Evolutionary conservation across 2,329 filamentous ascomycete genomes (phyloP), one percentile per base, ranked within the genome.

Genomic region (Drechslerella coelobrocha): DNA sequence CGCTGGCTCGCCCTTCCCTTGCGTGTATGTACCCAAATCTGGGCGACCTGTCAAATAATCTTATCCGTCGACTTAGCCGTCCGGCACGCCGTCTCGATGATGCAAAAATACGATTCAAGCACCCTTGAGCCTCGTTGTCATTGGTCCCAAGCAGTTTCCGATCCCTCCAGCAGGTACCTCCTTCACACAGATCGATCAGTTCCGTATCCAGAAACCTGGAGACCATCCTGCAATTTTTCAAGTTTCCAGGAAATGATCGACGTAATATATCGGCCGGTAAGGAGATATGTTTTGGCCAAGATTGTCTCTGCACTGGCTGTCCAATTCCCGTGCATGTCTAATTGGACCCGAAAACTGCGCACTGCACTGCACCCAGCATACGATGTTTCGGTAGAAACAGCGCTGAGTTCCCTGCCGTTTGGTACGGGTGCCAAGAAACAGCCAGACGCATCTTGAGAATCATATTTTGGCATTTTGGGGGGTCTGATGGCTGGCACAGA

Each of bases 51-150:
- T 69, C 65, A 69, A 62, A 69, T 41, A 59, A 68, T 53, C 65
- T 69, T 69, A 69, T 61, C 65, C 65, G 65, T 62, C 52, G 47
- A 59, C 65, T 69, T 69, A 69, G 65, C 65, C 65, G 65, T 62
- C 27, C 37, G 45, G 51, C 31, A 48, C 43, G 43, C 51, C 34
- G 56, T 68, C 41, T 59, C 55, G 50, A 68, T 57, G 63, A 59
- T 56, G 48, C 51, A 61, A 68, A 61, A 45, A 43, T 24, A 43
- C 7, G 45, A 61, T 43, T 37, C 51, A 55, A 24, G 34, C 12
- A 14, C 34, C 34, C 34, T 39, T n/a, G 17, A 48, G 43, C 14
- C 45, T 62, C 65, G 57, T 53, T 47, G 21, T 69, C 57, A 69
- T 62, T 69, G 65, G 65, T 69, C 59, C 65, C 65, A 53, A 62